Base-by-base conservation (phyloP, 768 basidiomycete genomes). In the Tylopilus cervinicoccineus region DNA sequence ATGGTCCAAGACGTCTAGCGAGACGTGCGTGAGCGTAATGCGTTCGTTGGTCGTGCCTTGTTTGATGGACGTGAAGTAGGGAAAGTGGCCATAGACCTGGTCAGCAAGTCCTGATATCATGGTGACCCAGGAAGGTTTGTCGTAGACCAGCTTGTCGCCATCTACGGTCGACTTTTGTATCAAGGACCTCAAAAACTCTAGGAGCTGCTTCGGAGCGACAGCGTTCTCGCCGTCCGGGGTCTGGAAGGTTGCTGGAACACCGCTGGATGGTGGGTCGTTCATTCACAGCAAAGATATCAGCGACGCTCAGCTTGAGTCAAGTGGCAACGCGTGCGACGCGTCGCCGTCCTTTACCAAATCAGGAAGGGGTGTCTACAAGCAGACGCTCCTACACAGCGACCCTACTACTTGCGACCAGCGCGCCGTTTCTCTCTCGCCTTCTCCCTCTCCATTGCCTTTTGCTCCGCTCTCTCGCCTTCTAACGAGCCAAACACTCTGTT, bases 401-500 rank as follows among this genome's bases (percentile, higher is more conserved):
- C 26, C 26, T 27, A 27, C 52, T 73, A 89, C 67, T 84, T 88
- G 59, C 83, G 78, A 42, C 90, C 90, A 32, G 88, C 76, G 54
- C 89, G 73, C 61, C 78, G 78, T 70, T 88, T 92, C 40, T 86
- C 86, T 62, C 76, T 84, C 34, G 71, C 66, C 69, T 92, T 93
- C 61, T 85, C 86, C 65, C 88, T 78, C 61, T 93, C 86, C 85
- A 86, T 83, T 36, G 81, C 83, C 75, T 96, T 98, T 72, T 97
- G 84, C 70, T 98, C 96, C 19, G 93, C 92, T 45, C 95, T 76
- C 73, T 99, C 96, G 27, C 83, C 78, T 55, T 92, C 88, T 26
- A 92, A 74, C 0, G 81, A 80, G 2, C 76, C 82, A 65, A 77
- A 88, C 20, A 87, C 92, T 60, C 78, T 82, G 63, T 86, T 85